A percentile compares a stretch with the other conserved stretches of the same genome.
Evolutionary conservation across 495 filamentous ascomycete genomes (phyloP).

Genomic region (Gamarada debralockiae): DNA sequence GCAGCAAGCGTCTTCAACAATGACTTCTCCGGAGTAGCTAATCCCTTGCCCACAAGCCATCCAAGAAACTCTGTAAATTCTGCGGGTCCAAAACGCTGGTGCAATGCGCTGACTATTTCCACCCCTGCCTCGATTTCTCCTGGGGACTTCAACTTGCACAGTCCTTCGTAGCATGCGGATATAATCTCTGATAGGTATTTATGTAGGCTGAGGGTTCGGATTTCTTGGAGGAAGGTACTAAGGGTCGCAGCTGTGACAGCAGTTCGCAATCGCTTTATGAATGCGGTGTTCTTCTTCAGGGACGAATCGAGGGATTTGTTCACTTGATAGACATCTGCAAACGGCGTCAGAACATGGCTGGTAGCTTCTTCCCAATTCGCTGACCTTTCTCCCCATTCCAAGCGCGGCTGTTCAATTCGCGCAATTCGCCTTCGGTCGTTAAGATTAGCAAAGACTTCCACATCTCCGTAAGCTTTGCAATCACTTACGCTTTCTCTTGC

Average conservation of each 20-base stretch:
- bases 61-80: slow-evolving; percentile 91
- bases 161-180: slow-evolving; percentile 94
- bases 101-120: slow-evolving; percentile 88
- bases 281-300: slow-evolving; percentile 98
- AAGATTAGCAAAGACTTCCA: slow-evolving; percentile 25
- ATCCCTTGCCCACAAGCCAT: slow-evolving; percentile 87
- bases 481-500: slow-evolving; percentile 72
- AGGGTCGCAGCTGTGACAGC: slow-evolving; percentile 75
- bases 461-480: not conserved
- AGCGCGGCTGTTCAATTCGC: slow-evolving; percentile 76
- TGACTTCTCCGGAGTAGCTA: slow-evolving; percentile 88
- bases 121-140: slow-evolving; percentile 88
- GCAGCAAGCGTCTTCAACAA: slow-evolving; percentile 72
- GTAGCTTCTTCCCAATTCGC: slow-evolving; percentile 2
- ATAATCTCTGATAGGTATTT: slow-evolving; percentile 98
- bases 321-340: slow-evolving; percentile 73
- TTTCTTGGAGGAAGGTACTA: slow-evolving; percentile 83
- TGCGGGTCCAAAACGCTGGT: slow-evolving; percentile 87
- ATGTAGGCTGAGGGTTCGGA: slow-evolving; percentile 86
- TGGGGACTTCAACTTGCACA: slow-evolving; percentile 85
- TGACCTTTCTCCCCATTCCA: slow-evolving; percentile 88
- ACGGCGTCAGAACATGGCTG: slow-evolving; percentile 5
- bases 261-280: slow-evolving; percentile 94
- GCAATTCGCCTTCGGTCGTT: slow-evolving; percentile 69
- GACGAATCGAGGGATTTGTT: slow-evolving; percentile 86